phyloP scores from a whole-genome alignment of 2,329 filamentous ascomycete species.

The Dothideomycetes sp. region DNA sequence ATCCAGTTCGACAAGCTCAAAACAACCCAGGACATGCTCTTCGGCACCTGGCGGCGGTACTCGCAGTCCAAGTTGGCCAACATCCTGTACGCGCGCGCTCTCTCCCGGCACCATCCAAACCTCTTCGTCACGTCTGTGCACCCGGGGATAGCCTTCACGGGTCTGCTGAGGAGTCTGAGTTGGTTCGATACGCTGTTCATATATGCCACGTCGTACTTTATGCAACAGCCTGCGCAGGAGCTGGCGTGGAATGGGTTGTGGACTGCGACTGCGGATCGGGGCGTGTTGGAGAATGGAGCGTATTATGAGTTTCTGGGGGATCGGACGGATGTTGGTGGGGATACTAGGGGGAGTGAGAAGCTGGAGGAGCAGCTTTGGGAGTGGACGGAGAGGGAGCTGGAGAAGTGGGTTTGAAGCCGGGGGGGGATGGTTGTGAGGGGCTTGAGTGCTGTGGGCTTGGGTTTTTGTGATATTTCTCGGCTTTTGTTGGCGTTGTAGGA shows the following conservation, averaged over 20 bases:
- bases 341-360: conserved; percentile 10
- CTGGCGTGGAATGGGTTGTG: conserved; percentile 16
- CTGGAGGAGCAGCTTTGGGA: conserved; percentile 17
- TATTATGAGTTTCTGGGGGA: conserved; percentile 18
- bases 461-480: too few species aligned
- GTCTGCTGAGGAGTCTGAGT: conserved; percentile 20
- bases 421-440: too few species aligned
- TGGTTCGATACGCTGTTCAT: conserved; percentile 18
- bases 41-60: conserved; percentile 17
- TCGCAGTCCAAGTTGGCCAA: conserved; percentile 38
- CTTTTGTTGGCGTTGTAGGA: too few species aligned
- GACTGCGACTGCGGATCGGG: conserved; percentile 13
- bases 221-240: conserved; percentile 10
- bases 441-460: too few species aligned
- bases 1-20: conserved; percentile 13
- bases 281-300: conserved; percentile 14
- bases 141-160: conserved; percentile 27
- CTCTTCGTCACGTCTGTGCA: conserved; percentile 24
- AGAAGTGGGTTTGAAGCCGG: conserved; percentile 8
- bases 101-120: conserved; percentile 25
- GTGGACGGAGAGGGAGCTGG: conserved; percentile 19
- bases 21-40: conserved; percentile 9
- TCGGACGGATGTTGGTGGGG: conserved; percentile 7
- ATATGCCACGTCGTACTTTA: conserved; percentile 7
- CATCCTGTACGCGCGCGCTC: conserved; percentile 28